Evolutionary conservation across 2,329 filamentous ascomycete species (phyloP).

Genomic region (Xylariomycetidae sp.): DNA sequence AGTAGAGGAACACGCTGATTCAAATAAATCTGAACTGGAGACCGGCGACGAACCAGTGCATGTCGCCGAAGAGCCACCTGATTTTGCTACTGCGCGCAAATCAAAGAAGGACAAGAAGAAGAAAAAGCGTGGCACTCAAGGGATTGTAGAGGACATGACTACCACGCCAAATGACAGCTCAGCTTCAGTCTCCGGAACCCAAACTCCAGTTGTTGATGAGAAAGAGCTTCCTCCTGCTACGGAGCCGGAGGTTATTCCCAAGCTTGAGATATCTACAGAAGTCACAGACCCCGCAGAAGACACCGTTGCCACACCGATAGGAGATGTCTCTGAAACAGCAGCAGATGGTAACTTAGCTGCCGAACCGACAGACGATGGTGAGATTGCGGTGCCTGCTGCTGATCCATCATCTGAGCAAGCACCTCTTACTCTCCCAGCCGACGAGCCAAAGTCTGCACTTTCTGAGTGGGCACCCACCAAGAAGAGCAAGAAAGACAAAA

Average conservation of each 20-base stretch:
- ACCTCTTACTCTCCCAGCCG: background rate
- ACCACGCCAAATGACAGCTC: too few relatives aligned
- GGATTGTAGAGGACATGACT: too few relatives aligned
- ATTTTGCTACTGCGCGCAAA: slow-evolving; percentile 4
- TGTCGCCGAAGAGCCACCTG: slow-evolving; percentile 1
- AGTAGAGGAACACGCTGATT: too few relatives aligned
- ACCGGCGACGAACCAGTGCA: too few relatives aligned
- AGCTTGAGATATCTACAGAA: background rate
- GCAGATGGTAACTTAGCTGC: too few relatives aligned
- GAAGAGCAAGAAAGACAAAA: slow-evolving; percentile 32
- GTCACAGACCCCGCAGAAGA: slow-evolving; percentile 3
- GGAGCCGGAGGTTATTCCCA: too few relatives aligned
- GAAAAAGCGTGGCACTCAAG: slow-evolving; percentile 14
- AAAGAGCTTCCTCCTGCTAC: too few relatives aligned
- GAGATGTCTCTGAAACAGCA: too few relatives aligned
- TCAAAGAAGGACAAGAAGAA: slow-evolving; percentile 22
- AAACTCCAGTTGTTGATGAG: slow-evolving; percentile 6
- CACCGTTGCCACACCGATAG: slow-evolving; percentile 1
- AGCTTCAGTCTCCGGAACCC: slow-evolving; percentile 4
- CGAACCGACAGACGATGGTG: too few relatives aligned
- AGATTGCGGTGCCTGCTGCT: slow-evolving; percentile 1
- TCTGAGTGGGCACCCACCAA: slow-evolving; percentile 17
- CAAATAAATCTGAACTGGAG: too few relatives aligned
- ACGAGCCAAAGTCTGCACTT: slow-evolving; percentile 5
- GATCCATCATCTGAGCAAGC: slow-evolving; percentile 3